Base-by-base conservation (phyloP, 164 flowering plant genomes). In the Sextonia rubra region DNA sequence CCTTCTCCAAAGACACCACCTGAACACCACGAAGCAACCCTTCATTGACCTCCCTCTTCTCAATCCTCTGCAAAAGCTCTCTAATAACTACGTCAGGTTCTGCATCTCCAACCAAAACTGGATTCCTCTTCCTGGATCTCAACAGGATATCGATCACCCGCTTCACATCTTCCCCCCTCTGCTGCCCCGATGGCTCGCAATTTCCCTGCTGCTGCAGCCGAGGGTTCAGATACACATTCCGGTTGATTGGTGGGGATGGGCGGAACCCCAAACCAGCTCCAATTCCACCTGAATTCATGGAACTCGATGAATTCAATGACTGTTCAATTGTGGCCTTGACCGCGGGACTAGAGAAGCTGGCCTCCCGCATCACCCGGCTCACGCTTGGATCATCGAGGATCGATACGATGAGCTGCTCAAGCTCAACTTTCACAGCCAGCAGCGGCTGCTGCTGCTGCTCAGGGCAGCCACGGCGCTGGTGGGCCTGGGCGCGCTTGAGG, bases 371-470 rank as follows among this genome's bases (percentile, higher is more conserved):
- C 7, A 96, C 98, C 58, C 98, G 72, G 79, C 98, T 96, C 0
- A 96, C 98, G 72, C 92, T 92, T 0, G 98, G 98, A 70, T 94
- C 98, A 79, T 94, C 98, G 11, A 94, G 88, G 29, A 94, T 94
- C 12, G 97, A 92, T 1, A 94, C 82, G 44, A 94, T 84, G 32
- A 94, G 84, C 87, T 94, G 98, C 69, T 96, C 98, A 0, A 96
- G 86, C 90, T 96, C 99, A 0, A 96, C 98, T 67, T 96, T 96
- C 1, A 96, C 97, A 0, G 99, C 98, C 15, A 96, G 74, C 24
- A 96, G 82, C 2, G 99, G 99, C 76, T 96, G 99, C 78, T 96
- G 99, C 79, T 93, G 98, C 76, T 90, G 94, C 77, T 96, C 99
- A 0, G 97, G 97, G 76, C 95, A 96, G 0, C 99, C 99, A 0